Conservation (phyloP, 306 rosid species). For the Rubus idaeus region DNA sequence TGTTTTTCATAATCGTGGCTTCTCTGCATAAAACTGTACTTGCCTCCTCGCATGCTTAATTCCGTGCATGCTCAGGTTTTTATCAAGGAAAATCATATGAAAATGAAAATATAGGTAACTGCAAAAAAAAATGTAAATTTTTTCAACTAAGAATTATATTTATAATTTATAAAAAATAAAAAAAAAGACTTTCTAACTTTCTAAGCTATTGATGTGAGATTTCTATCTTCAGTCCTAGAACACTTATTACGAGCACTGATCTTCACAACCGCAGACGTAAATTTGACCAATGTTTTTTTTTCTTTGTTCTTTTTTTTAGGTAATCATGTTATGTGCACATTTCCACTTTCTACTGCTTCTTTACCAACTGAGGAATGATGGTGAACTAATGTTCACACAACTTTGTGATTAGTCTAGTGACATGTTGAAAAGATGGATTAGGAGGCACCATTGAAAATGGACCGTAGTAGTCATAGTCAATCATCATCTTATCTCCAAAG, state of each 20-base stretch:
- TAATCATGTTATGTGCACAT: neutral
- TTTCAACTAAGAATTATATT: neutral
- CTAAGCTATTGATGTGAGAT: neutral
- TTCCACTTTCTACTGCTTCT: neutral
- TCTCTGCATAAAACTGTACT: neutral
- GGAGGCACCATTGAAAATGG: conserved; percentile 29
- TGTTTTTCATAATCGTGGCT: neutral
- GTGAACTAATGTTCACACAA: conserved; percentile 6
- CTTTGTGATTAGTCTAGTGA: conserved; percentile 30
- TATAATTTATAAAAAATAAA: neutral
- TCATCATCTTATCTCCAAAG: conserved; percentile 32
- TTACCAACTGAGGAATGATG: neutral
- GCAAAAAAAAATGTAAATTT: neutral
- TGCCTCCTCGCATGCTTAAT: neutral
- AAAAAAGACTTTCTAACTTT: neutral
- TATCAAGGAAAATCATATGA: neutral
- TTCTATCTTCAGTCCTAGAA: neutral
- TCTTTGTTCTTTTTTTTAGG: neutral
- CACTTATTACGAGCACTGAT: neutral
- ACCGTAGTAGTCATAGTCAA: conserved; percentile 22
- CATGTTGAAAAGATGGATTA: conserved; percentile 27
- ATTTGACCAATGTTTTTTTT: neutral
- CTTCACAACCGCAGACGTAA: neutral
- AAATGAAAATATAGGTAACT: neutral
- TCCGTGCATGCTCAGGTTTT: neutral